These are phyloP conservation scores for Elongisporangium prolatum DNA, from an alignment of 352 stramenopile species.

Conservation along the genomic window DNA sequence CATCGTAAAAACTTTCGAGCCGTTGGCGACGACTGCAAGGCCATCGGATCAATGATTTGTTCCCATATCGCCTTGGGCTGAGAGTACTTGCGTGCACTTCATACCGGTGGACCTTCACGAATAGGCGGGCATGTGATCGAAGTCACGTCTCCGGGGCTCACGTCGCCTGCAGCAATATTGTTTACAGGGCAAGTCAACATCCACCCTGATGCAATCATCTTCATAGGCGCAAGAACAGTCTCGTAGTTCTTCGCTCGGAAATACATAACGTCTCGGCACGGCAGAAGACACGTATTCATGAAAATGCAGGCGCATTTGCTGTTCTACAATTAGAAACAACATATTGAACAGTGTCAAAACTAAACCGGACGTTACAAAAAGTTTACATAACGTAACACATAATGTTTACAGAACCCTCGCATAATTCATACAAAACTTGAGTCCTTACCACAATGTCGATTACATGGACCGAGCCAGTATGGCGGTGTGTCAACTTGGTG, in stretches of 20 bases:
- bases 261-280: neutral
- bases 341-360: no score
- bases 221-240: neutral
- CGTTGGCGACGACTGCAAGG: slow-evolving; percentile 9
- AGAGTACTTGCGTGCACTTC: no score
- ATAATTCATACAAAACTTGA: no score
- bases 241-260: neutral
- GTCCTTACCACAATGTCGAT: no score
- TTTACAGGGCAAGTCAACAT: slow-evolving; percentile 2
- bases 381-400: no score
- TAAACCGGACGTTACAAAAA: no score
- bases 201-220: slow-evolving; percentile 3
- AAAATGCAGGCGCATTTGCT: no score
- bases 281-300: no score
- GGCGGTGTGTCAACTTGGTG: neutral
- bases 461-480: neutral
- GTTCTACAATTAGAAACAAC: no score
- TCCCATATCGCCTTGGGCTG: slow-evolving; percentile 4
- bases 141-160: neutral
- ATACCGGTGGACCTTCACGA: no score
- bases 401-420: no score
- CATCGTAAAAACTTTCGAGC: slow-evolving; percentile 7
- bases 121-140: no score
- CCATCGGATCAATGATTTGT: slow-evolving; percentile 9
- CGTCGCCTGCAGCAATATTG: slow-evolving; percentile 4